Conservation (phyloP, 2,329 filamentous ascomycete species). For the Stagonosporopsis rhizophila region DNA sequence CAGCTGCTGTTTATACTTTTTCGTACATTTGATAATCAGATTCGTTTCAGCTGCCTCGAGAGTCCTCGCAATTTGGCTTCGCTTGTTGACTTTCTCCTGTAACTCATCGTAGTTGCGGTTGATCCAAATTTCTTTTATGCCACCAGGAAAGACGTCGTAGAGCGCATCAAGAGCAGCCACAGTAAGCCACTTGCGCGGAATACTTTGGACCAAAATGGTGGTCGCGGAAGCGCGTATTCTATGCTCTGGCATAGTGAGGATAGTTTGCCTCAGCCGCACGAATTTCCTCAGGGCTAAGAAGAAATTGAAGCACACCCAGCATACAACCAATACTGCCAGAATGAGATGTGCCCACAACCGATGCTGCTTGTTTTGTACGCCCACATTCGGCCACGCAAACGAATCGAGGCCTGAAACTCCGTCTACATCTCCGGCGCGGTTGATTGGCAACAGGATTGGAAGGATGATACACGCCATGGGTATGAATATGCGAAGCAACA, state of each 20-base stretch:
- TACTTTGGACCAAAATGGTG: conserved; percentile 89
- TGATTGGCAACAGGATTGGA: conserved; percentile 86
- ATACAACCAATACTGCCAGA: conserved; percentile 76
- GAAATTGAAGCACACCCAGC: conserved; percentile 87
- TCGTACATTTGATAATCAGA: conserved; percentile 80
- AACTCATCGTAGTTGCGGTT: conserved; percentile 87
- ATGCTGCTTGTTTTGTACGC: conserved; percentile 62
- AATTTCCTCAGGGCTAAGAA: conserved; percentile 87
- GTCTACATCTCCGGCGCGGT: conserved; percentile 72
- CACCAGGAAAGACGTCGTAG: conserved; percentile 95
- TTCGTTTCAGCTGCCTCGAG: conserved; percentile 86
- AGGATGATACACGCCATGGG: conserved; percentile 80
- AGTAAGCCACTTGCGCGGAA: conserved; percentile 89
- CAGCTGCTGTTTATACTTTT: conserved; percentile 74
- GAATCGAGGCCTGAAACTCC: conserved; percentile 68
- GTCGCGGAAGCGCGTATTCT: conserved; percentile 92
- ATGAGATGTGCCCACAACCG: conserved; percentile 87
- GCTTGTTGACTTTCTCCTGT: conserved; percentile 79
- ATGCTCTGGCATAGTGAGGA: conserved; percentile 92
- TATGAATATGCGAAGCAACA: conserved; percentile 89
- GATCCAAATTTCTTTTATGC: conserved; percentile 94
- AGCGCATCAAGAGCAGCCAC: conserved; percentile 80
- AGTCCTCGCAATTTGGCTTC: conserved; percentile 72
- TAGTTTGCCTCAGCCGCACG: conserved; percentile 91
- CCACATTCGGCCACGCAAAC: conserved; percentile 88